Conservation (phyloP, 129 eudicot species). For the Helianthus tuberosus region DNA sequence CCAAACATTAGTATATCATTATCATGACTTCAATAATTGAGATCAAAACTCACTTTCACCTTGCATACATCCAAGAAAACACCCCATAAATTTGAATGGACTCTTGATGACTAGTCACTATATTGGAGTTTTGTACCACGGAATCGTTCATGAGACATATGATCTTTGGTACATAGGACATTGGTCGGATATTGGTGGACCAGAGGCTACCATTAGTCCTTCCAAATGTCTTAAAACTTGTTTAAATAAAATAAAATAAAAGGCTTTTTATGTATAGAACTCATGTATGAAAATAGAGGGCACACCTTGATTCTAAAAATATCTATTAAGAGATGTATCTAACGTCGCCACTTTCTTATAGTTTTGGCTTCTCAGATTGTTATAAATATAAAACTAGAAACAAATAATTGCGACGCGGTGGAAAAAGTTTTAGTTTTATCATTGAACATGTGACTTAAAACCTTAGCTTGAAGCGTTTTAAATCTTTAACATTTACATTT, state of each 20-base stretch:
- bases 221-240: neutral
- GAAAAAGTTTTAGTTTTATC: too few relatives aligned
- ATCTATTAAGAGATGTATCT: too few relatives aligned
- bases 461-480: neutral
- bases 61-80: neutral
- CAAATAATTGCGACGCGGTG: too few relatives aligned
- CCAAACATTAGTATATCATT: neutral
- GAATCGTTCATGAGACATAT: conserved; percentile 3
- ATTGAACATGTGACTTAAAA: too few relatives aligned
- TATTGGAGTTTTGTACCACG: conserved; percentile 2
- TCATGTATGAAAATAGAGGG: neutral
- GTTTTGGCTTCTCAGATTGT: too few relatives aligned
- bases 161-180: conserved; percentile 16
- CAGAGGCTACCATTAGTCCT: neutral
- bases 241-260: neutral
- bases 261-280: neutral
- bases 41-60: conserved; percentile 4
- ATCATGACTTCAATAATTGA: neutral
- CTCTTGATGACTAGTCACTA: neutral
- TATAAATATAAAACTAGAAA: too few relatives aligned
- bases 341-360: too few relatives aligned
- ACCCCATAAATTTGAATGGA: conserved; percentile 12
- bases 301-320: too few relatives aligned
- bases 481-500: neutral
- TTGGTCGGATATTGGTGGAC: conserved; percentile 2